Evolutionary conservation across 331 rosid species (phyloP), one percentile per base, ranked within the genome.

Genomic region (Quercus phellos): DNA sequence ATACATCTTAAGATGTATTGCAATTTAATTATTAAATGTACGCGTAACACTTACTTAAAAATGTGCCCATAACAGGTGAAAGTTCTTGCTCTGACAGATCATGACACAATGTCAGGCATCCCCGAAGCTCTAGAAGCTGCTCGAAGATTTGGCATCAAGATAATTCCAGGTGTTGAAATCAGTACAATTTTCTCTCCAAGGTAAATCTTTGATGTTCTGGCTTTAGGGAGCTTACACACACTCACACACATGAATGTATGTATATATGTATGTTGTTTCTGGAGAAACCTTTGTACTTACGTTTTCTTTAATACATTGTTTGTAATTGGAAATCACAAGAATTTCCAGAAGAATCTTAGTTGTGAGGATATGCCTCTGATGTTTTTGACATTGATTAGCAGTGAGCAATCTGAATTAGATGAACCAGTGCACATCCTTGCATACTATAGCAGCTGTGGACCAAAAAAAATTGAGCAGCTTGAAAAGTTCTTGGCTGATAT

Each of bases 51-150:
- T 38, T 38, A 38, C 8, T 38, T 34, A 38, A 6, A 7, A 38
- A 38, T 64, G 81, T 86, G 84, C 87, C 88, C 72, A 78, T 86
- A 84, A 90, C 96, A 94, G 98, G 98, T 94, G 84, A 92, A 90
- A 85, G 98, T 90, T 90, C 97, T 94, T 89, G 99, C 99, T 86
- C 93, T 94, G 86, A 94, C 98, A 89, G 98, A 94, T 90, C 98
- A 94, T 84, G 98, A 94, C 88, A 92, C 98, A 59, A 84, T 94
- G 97, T 54, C 96, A 26, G 98, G 98, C 83, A 88, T 94, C 76
- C 91, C 94, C 2, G 98, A 94, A 86, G 97, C 97, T 50, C 75
- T 90, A 68, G 99, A 94, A 79, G 81, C 92, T 51, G 97, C 99
- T 79, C 81, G 87, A 34, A 94, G 85, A 84, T 89, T 87, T 75